These are phyloP conservation scores for Prunus yedoensis DNA, from an alignment of 331 rosid genomes.

Conservation along the genomic window DNA sequence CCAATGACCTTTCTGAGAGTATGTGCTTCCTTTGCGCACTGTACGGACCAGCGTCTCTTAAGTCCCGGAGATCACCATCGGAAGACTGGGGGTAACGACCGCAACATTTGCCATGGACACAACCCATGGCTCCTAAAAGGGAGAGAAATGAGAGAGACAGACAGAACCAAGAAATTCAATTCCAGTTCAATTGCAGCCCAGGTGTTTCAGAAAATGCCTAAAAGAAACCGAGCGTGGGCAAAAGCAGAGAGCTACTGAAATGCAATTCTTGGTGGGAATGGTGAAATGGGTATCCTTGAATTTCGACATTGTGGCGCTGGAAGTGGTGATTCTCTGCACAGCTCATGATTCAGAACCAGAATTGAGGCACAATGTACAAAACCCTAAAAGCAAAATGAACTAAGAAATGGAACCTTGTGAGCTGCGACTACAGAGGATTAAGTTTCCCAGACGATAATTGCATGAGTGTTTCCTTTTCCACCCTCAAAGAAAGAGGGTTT, in stretches of 20 bases:
- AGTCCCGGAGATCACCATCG: slow-evolving; percentile 55
- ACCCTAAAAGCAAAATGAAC: slow-evolving; percentile 34
- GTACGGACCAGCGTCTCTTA: slow-evolving; percentile 43
- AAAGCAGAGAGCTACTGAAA: slow-evolving; percentile 1
- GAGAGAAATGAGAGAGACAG: slow-evolving; percentile 2
- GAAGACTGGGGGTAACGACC: slow-evolving; percentile 50
- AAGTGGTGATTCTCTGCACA: slow-evolving; percentile 21
- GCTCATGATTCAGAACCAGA: slow-evolving; percentile 23
- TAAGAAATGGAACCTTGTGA: neutral
- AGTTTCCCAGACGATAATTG: slow-evolving; percentile 2
- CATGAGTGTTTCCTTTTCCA: neutral
- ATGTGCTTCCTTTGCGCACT: slow-evolving; percentile 54
- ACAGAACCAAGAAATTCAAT: slow-evolving; percentile 14
- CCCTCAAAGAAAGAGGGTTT: neutral
- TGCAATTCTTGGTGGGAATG: slow-evolving; percentile 13
- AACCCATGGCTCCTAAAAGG: slow-evolving; percentile 60
- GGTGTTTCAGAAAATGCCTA: slow-evolving; percentile 22
- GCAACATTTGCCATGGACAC: slow-evolving; percentile 84
- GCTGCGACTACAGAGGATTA: neutral
- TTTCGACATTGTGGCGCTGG: slow-evolving; percentile 36
- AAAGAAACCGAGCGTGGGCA: slow-evolving; percentile 11
- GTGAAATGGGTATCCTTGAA: slow-evolving; percentile 26
- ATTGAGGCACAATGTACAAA: slow-evolving; percentile 12
- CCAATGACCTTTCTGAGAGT: slow-evolving; percentile 66
- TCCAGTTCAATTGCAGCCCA: slow-evolving; percentile 26